Evolutionary conservation across 2,329 filamentous ascomycete genomes (phyloP).

Genomic region (Fusarium ramigenum): DNA sequence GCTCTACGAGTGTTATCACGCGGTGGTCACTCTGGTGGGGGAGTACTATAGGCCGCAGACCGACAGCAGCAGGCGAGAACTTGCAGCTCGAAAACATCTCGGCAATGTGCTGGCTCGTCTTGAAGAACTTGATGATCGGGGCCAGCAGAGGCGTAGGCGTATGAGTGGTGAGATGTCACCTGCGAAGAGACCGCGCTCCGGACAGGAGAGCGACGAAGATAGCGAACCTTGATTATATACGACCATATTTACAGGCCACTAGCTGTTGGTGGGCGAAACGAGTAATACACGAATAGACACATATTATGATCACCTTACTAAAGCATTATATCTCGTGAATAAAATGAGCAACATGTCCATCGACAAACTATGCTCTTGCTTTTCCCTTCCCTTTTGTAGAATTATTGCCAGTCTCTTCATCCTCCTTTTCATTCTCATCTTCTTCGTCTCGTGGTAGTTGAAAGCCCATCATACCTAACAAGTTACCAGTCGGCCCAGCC

Average conservation of each 20-base stretch:
- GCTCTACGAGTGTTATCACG: slow-evolving; percentile 68
- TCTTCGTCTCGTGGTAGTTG: slow-evolving; percentile 82
- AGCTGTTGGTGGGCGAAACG: neutral
- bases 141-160: slow-evolving; percentile 44
- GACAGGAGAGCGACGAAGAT: slow-evolving; percentile 32
- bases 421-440: slow-evolving; percentile 51
- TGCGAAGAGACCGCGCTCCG: slow-evolving; percentile 55
- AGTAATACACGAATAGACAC: slow-evolving; percentile 3
- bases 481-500: slow-evolving; percentile 86
- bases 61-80: slow-evolving; percentile 60
- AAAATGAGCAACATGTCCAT: neutral
- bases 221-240: slow-evolving; percentile 8
- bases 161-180: slow-evolving; percentile 54
- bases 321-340: neutral
- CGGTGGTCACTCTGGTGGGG: slow-evolving; percentile 60
- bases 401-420: slow-evolving; percentile 18
- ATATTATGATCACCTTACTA: slow-evolving; percentile 8
- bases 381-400: slow-evolving; percentile 16
- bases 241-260: neutral
- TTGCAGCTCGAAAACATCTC: slow-evolving; percentile 62
- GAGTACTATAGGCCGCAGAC: slow-evolving; percentile 64
- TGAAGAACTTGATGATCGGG: slow-evolving; percentile 51
- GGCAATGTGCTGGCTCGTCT: slow-evolving; percentile 58
- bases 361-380: neutral
- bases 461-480: slow-evolving; percentile 87